phyloP scores from a whole-genome alignment of 768 basidiomycete genomes.

The Lactarius trivialis region DNA sequence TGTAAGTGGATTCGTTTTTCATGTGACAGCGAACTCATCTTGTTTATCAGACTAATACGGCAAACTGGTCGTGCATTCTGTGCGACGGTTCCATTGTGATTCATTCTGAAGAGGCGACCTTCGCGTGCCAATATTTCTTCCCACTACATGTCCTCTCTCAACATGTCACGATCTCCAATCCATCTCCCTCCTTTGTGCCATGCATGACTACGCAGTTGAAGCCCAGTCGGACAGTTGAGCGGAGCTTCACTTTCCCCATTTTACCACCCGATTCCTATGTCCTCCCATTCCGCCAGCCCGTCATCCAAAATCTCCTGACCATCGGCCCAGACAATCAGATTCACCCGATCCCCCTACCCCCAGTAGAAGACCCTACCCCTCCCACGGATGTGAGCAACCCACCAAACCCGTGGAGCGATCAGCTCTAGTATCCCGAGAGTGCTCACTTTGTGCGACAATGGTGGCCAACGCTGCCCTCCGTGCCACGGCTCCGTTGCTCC shows the following conservation, averaged over 20 bases:
- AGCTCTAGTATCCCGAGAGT: slow-evolving; percentile 64
- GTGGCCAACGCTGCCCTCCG: slow-evolving; percentile 63
- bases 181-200: slow-evolving; percentile 22
- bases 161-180: slow-evolving; percentile 24
- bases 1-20: slow-evolving; percentile 38
- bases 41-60: slow-evolving; percentile 46
- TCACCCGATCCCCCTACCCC: slow-evolving; percentile 2
- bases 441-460: slow-evolving; percentile 77
- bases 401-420: slow-evolving; percentile 59
- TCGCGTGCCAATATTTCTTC: slow-evolving; percentile 64
- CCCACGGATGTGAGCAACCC: not conserved
- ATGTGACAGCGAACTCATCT: not conserved
- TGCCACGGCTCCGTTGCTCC: slow-evolving; percentile 65
- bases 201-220: slow-evolving; percentile 23
- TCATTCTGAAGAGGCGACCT: slow-evolving; percentile 63
- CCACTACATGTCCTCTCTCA: slow-evolving; percentile 38
- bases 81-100: slow-evolving; percentile 63
- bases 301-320: slow-evolving; percentile 10
- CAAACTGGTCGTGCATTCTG: slow-evolving; percentile 74
- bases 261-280: slow-evolving; percentile 19
- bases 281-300: slow-evolving; percentile 17
- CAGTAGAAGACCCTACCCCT: not conserved
- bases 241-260: slow-evolving; percentile 25
- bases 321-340: not conserved
- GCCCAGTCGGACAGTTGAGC: slow-evolving; percentile 23